These are phyloP conservation scores for Ganoderma leucocontextum DNA, from an alignment of 1,284 basidiomycete genomes.

Conservation along the genomic window DNA sequence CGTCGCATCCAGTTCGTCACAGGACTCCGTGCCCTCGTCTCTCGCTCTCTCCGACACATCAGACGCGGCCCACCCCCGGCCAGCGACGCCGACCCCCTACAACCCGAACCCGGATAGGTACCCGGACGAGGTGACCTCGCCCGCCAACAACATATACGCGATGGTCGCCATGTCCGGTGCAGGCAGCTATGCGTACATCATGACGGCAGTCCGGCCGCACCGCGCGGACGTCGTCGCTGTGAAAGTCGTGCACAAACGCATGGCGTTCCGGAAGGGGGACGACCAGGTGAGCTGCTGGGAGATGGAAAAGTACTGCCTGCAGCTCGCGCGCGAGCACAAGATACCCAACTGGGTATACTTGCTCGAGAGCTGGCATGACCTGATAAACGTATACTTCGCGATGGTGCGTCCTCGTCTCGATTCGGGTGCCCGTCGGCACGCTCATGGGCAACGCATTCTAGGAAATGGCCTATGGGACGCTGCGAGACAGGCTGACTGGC, in stretches of 20 bases:
- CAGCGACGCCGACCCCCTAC: slow-evolving; percentile 2
- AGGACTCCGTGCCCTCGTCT: background rate
- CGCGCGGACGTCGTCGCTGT: slow-evolving; percentile 29
- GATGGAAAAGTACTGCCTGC: slow-evolving; percentile 26
- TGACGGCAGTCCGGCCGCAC: slow-evolving; percentile 17
- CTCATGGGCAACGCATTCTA: background rate
- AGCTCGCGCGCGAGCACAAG: background rate
- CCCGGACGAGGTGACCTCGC: slow-evolving; percentile 12
- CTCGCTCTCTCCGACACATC: background rate
- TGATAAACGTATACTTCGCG: slow-evolving; percentile 32
- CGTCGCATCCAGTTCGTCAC: background rate
- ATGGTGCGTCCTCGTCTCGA: slow-evolving; percentile 32
- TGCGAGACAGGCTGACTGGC: slow-evolving; percentile 14
- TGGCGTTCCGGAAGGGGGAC: slow-evolving; percentile 15
- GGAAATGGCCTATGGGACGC: slow-evolving; percentile 16
- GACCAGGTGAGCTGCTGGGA: slow-evolving; percentile 3
- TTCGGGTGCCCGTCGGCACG: background rate
- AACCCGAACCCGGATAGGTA: background rate
- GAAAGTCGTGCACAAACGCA: slow-evolving; percentile 37
- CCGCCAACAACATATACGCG: slow-evolving; percentile 18
- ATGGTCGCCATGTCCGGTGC: slow-evolving; percentile 27
- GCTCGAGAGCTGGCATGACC: slow-evolving; percentile 33
- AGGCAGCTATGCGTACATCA: slow-evolving; percentile 29
- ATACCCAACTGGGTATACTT: slow-evolving; percentile 22
- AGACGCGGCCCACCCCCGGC: background rate